Base-by-base conservation (phyloP, 352 stramenopile genomes). In the Blastocystis sp. region DNA sequence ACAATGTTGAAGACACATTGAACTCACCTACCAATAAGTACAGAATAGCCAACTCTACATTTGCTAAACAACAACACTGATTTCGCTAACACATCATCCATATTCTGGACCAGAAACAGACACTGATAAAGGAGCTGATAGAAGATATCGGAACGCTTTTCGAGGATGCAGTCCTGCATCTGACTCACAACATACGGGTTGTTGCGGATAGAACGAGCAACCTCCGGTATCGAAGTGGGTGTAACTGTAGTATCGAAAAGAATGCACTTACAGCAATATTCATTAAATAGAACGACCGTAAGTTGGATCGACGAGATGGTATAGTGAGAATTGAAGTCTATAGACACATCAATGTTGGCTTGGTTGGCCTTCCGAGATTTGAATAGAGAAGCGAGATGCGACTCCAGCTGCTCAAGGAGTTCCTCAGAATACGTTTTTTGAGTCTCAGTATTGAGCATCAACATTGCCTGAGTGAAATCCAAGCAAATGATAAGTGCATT, bases 401-500 rank as follows among this genome's bases (percentile, higher is more conserved):
- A 45, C 56, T 65, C 47, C 47, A 85, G 24, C 65, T 85, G 65
- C 73, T 41, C 5, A 30, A 85, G 8, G 18, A 85, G 24, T n/a
- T 66, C 13, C 20, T 85, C 73, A 9, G 56, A 43, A 26, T 85
- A 85, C 5, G 73, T 68, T 20, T 68, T 66, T 69, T 55, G 53
- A 43, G 47, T 85, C 8, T 59, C 37, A 18, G 34, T 9, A 37
- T 68, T 62, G 7, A 85, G 56, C 6, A 34, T 41, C 16, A 53
- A 55, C 73, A 85, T 85, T 24, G 53, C 55, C 18, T 24, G n/a
- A 30, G 73, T 53, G 16, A 85, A 85, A 53, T 85, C 73, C 6
- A 85, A 43, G 34, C 73, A 85, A 13, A 85, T 50, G 53, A 85
- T 41, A 11, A 85, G 16, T 3, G 26, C 45, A 50, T 85, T 85